A percentile compares a stretch with the other conserved stretches of the same genome.
phyloP scores from a whole-genome alignment of 495 filamentous ascomycete species.

The Penicillium pulvis region DNA sequence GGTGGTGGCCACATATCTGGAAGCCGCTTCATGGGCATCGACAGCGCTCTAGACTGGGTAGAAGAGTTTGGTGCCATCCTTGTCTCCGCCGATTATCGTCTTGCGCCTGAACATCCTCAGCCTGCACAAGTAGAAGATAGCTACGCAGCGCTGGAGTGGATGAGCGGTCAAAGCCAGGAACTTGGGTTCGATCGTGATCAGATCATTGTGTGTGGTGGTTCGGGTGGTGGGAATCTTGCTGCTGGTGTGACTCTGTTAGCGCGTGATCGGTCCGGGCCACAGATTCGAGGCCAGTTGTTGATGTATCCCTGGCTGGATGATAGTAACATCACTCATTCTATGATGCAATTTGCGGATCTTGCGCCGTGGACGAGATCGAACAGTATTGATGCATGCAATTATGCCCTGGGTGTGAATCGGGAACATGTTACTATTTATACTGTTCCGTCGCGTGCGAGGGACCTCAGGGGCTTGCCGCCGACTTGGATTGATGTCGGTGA shows the following conservation, averaged over 20 bases:
- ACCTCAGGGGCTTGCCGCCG: conserved; percentile 21
- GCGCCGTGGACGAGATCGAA: conserved; percentile 26
- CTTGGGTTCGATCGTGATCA: conserved; percentile 53
- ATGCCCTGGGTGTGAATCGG: conserved; percentile 2
- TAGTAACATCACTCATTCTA: conserved; percentile 5
- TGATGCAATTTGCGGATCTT: conserved; percentile 12
- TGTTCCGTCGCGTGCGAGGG: conserved; percentile 17
- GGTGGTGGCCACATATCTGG: conserved; percentile 15
- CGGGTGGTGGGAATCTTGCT: conserved; percentile 57
- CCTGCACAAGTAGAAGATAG: conserved; percentile 31
- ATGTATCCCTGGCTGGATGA: conserved; percentile 51
- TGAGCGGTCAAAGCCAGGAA: conserved; percentile 29
- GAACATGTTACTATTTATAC: conserved; percentile 14
- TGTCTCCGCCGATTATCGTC: conserved; percentile 27
- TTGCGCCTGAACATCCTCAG: conserved; percentile 33
- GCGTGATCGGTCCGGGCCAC: conserved; percentile 39
- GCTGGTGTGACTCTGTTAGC: conserved; percentile 41
- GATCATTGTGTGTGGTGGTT: conserved; percentile 56
- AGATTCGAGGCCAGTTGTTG: conserved; percentile 42
- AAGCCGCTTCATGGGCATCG: conserved; percentile 13
- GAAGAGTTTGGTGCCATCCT: conserved; percentile 7
- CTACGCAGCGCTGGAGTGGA: conserved; percentile 43
- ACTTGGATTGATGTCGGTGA: conserved; percentile 30
- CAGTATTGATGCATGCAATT: conserved; percentile 10
- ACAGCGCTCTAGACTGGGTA: conserved; percentile 2